phyloP scores from a whole-genome alignment of 495 filamentous ascomycete genomes.

The Neurospora sp. region DNA sequence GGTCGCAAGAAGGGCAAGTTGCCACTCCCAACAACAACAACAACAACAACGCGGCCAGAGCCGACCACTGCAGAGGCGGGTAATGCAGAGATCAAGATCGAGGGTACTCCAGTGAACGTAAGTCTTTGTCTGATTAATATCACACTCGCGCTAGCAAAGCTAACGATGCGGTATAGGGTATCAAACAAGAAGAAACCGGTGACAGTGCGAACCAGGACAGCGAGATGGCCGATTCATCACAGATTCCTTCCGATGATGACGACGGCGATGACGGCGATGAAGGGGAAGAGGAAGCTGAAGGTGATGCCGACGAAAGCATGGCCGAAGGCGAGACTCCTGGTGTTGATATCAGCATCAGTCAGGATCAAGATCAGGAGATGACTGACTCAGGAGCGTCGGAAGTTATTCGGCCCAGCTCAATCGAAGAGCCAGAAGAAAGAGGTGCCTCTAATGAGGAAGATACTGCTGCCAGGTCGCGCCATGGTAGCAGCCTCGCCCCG shows the following conservation, averaged over 20 bases:
- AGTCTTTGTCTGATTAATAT: not conserved
- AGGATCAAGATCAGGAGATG: constrained; percentile 17
- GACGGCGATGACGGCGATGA: constrained; percentile 36
- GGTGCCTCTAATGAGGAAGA: constrained; percentile 11
- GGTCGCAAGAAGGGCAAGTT: constrained; percentile 58
- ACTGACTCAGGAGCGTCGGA: constrained; percentile 16
- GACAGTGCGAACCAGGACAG: constrained; percentile 29
- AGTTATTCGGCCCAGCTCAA: constrained; percentile 11
- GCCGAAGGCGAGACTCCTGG: constrained; percentile 25
- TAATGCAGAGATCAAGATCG: constrained; percentile 13
- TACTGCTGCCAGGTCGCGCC: constrained; percentile 16
- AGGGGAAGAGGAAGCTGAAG: constrained; percentile 30
- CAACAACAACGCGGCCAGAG: constrained; percentile 16
- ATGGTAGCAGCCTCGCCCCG: constrained; percentile 2
- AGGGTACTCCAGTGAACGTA: constrained; percentile 23
- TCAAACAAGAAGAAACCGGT: constrained; percentile 31
- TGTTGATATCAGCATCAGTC: constrained; percentile 14
- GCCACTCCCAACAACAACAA: constrained; percentile 19
- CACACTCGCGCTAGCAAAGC: not conserved
- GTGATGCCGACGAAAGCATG: constrained; percentile 26
- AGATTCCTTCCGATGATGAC: constrained; percentile 49
- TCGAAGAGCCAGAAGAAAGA: constrained; percentile 19
- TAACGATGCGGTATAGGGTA: constrained; percentile 16
- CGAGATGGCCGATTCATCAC: constrained; percentile 44
- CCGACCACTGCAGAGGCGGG: constrained; percentile 16